These are phyloP conservation scores for Pseudozyma sp. DNA, from an alignment of 1,284 basidiomycete genomes.

Conservation along the genomic window DNA sequence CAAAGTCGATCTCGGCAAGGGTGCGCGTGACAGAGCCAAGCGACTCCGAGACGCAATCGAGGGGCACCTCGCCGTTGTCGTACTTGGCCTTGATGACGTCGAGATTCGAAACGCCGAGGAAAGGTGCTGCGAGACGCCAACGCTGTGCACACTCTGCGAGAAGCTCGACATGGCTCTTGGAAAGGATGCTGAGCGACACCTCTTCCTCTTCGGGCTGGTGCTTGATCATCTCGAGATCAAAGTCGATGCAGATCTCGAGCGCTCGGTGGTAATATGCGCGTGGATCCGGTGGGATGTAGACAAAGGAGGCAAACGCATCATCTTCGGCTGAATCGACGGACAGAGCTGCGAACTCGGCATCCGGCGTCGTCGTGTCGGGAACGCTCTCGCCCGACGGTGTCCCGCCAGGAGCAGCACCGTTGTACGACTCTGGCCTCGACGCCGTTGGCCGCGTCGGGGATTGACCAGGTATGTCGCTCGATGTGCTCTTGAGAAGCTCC, in stretches of 20 bases:
- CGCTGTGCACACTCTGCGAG: conserved; percentile 87
- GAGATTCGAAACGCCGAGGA: conserved; percentile 83
- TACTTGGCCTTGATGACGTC: conserved; percentile 88
- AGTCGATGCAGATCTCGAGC: conserved; percentile 83
- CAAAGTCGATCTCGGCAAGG: conserved; percentile 74
- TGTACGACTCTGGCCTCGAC: conserved; percentile 28
- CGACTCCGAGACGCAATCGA: conserved; percentile 90
- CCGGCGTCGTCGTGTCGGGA: conserved; percentile 21
- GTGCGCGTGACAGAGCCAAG: conserved; percentile 79
- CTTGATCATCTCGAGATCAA: conserved; percentile 89
- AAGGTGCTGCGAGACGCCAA: conserved; percentile 87
- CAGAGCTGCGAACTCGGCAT: conserved; percentile 30
- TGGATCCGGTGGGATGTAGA: conserved; percentile 90
- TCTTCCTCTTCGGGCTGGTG: conserved; percentile 94
- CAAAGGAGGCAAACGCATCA: conserved; percentile 71
- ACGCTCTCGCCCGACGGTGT: conserved; percentile 21
- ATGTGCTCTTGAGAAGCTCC: conserved; percentile 80
- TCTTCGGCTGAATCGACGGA: conserved; percentile 47
- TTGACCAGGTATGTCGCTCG: conserved; percentile 33
- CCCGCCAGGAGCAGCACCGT: conserved; percentile 5
- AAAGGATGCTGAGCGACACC: conserved; percentile 93
- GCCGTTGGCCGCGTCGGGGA: conserved; percentile 13
- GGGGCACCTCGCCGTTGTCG: conserved; percentile 87
- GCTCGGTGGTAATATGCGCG: conserved; percentile 85
- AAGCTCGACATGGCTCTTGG: conserved; percentile 81